Evolutionary conservation across 2,329 filamentous ascomycete genomes (phyloP).

Genomic region (Truncatella angustata): DNA sequence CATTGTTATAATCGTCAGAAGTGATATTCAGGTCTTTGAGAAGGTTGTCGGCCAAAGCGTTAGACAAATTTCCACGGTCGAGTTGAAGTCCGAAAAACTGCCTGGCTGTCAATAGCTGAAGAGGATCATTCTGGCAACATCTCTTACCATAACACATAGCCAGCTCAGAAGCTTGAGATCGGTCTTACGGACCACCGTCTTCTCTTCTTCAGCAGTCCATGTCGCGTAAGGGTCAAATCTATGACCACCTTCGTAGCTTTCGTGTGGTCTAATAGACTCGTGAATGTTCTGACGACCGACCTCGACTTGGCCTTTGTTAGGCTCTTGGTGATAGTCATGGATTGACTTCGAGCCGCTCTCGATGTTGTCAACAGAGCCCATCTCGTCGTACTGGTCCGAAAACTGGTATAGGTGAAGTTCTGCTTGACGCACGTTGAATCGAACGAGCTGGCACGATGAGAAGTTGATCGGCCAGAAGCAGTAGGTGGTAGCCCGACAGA

Average conservation of each 20-base stretch:
- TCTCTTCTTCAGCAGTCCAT: slow-evolving; percentile 59
- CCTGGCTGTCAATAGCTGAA: background rate
- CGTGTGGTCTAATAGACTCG: slow-evolving; percentile 27
- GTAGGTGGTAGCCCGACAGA: slow-evolving; percentile 1
- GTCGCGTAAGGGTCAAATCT: slow-evolving; percentile 37
- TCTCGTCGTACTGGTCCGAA: background rate
- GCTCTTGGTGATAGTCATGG: background rate
- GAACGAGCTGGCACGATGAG: slow-evolving; percentile 2
- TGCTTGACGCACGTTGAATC: no score
- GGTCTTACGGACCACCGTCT: slow-evolving; percentile 51
- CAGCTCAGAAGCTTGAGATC: slow-evolving; percentile 39
- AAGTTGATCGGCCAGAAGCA: slow-evolving; percentile 1
- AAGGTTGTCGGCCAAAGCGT: slow-evolving; percentile 62
- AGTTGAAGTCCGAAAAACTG: slow-evolving; percentile 62
- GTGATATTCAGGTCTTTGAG: slow-evolving; percentile 49
- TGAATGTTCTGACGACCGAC: slow-evolving; percentile 39
- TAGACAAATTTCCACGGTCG: slow-evolving; percentile 61
- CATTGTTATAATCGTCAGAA: slow-evolving; percentile 55
- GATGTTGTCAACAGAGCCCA: slow-evolving; percentile 13
- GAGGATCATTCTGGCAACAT: background rate
- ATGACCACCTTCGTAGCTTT: slow-evolving; percentile 39
- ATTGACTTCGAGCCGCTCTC: slow-evolving; percentile 6
- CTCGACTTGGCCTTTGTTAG: slow-evolving; percentile 16
- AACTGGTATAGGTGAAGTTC: background rate
- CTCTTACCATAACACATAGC: slow-evolving; percentile 42